Conservation (phyloP, 495 filamentous ascomycete genomes). For the Hypoxylon crocopeplum region DNA sequence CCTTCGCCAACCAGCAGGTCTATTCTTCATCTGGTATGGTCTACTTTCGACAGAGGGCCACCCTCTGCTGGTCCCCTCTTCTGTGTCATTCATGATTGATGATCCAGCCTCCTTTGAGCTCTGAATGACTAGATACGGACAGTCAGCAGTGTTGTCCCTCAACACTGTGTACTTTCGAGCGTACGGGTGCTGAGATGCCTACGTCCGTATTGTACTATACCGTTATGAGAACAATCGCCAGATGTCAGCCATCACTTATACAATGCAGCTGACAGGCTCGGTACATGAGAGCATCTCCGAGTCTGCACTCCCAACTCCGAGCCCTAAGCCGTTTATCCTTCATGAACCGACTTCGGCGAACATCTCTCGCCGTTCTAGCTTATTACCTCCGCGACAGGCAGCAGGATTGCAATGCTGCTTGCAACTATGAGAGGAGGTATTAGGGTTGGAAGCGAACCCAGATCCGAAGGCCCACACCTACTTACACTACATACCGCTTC, state of each 20-base stretch:
- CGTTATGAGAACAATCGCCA: slow-evolving; percentile 1
- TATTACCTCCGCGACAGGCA: no score
- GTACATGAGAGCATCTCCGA: slow-evolving; percentile 28
- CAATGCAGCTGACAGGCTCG: slow-evolving; percentile 28
- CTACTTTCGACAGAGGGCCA: slow-evolving; percentile 15
- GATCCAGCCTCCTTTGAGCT: slow-evolving; percentile 27
- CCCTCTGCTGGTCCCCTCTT: slow-evolving; percentile 11
- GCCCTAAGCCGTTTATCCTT: slow-evolving; percentile 3
- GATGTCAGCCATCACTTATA: slow-evolving; percentile 19
- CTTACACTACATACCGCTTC: slow-evolving; percentile 10
- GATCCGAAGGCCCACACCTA: slow-evolving; percentile 29
- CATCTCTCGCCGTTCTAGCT: no score
- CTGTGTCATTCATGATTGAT: slow-evolving; percentile 22
- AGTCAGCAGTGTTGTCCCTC: background rate
- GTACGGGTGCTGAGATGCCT: slow-evolving; percentile 7
- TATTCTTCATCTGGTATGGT: slow-evolving; percentile 25
- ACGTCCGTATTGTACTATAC: slow-evolving; percentile 17
- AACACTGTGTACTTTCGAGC: slow-evolving; percentile 22
- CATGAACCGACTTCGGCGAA: slow-evolving; percentile 25
- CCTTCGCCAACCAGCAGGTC: slow-evolving; percentile 24
- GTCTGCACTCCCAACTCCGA: slow-evolving; percentile 17
- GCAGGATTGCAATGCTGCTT: no score
- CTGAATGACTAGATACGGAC: slow-evolving; percentile 20
- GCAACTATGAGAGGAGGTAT: no score
- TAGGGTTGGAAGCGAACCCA: slow-evolving; percentile 13